These are phyloP conservation scores for Cerrena zonata DNA, from an alignment of 1,284 basidiomycete genomes.

Conservation along the genomic window DNA sequence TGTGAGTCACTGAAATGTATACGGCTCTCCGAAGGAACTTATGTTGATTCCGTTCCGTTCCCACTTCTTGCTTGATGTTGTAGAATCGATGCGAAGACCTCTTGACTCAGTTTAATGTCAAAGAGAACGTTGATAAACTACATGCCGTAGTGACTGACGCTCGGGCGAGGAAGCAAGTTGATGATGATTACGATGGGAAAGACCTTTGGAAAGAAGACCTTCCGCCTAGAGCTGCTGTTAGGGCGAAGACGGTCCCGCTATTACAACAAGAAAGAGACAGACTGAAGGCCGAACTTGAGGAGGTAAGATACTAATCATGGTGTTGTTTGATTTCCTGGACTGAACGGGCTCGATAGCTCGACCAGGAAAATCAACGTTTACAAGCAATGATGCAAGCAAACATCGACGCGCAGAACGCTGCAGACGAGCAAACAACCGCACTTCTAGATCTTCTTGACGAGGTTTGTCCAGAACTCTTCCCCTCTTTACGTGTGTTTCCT, in stretches of 20 bases:
- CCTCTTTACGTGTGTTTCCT: neutral
- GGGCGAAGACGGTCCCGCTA: constrained; percentile 57
- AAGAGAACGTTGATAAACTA: constrained; percentile 61
- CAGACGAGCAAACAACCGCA: constrained; percentile 40
- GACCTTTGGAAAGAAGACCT: constrained; percentile 61
- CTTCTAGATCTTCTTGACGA: constrained; percentile 52
- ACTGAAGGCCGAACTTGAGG: constrained; percentile 43
- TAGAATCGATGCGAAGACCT: constrained; percentile 45
- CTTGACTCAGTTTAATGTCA: constrained; percentile 58
- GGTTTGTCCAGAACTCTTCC: constrained; percentile 30
- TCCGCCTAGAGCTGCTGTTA: constrained; percentile 52
- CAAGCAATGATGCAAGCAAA: constrained; percentile 47
- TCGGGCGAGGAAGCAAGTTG: constrained; percentile 48
- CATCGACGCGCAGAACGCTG: constrained; percentile 38
- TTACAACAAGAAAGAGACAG: constrained; percentile 50
- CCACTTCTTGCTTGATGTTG: too few species aligned
- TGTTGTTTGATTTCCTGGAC: neutral
- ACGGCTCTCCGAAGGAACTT: too few species aligned
- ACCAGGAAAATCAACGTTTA: constrained; percentile 46
- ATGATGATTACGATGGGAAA: constrained; percentile 35
- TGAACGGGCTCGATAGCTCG: constrained; percentile 39
- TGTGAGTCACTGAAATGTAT: constrained; percentile 41
- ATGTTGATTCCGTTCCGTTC: too few species aligned
- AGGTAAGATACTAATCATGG: constrained; percentile 31
- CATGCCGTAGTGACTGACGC: constrained; percentile 66